Base-by-base conservation (phyloP, 352 stramenopile genomes). In the Pythium brachiatum region DNA sequence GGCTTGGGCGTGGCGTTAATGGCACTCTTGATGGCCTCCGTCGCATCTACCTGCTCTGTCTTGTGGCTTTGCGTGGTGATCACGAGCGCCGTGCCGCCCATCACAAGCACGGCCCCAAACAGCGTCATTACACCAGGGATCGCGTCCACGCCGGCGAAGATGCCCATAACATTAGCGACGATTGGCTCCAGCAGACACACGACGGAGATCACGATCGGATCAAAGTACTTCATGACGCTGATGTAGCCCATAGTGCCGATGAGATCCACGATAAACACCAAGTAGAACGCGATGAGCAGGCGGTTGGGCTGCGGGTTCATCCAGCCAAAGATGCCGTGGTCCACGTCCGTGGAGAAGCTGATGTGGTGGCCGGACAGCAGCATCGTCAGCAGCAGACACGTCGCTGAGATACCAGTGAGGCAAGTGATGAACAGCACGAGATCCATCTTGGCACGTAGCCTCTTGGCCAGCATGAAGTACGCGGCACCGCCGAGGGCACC, bases 181-280 rank as follows among this genome's bases (percentile, higher is more conserved):
- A 96, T 89, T 7, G 89, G 89, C 73, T 97, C 88, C 53, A 97
- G 70, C 18, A 97, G 66, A 54, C 83, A 94, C 26, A 96, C 85
- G 50, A 95, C 90, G 26, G 86, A 88, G 44, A 96, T 75, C 15
- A 97, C 86, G 53, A 97, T 92, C 23, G 89, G 81, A 62, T 96
- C 89, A 64, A 97, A 97, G 73, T 97, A 97, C 62, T 97, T 97
- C 82, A 97, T 92, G 43, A 95, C 87, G 39, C 79, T 89, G 65
- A 97, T 84, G 75, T 95, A 97, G 15, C 89, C 89, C 72, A 91
- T 94, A 12, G 86, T 96, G 46, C 90, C 88, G 21, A 96, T 76
- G 50, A 89, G 72, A 68, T 96, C 92, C 59, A 90, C 95, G 39
- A 97, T 64, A 29, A 97, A 80, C 48, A 92, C 85, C 29, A 96